A percentile compares a stretch with the other conserved stretches of the same genome.
These are phyloP conservation scores for Puccinia novopanici DNA, from an alignment of 1,284 basidiomycete species.

Conservation along the genomic window DNA sequence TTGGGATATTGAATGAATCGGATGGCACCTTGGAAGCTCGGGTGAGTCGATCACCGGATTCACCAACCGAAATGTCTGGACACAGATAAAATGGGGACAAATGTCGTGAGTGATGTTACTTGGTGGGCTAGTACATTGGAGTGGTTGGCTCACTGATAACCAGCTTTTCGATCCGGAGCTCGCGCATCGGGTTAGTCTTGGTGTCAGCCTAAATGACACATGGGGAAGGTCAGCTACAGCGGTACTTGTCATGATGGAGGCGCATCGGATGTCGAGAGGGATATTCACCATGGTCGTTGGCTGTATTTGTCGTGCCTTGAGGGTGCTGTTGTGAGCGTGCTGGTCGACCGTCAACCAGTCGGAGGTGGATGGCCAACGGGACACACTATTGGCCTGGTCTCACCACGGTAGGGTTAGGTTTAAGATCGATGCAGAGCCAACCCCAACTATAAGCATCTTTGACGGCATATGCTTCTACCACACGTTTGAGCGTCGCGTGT, in stretches of 20 bases:
- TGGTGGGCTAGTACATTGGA: not conserved
- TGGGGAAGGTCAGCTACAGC: not conserved
- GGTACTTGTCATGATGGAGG: not conserved
- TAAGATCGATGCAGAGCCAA: not conserved
- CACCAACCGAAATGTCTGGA: slow-evolving; percentile 97
- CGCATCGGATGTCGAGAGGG: not conserved
- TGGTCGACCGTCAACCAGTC: not conserved
- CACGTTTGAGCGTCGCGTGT: too few relatives aligned
- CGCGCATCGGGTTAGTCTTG: slow-evolving; percentile 50
- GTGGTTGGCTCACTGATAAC: slow-evolving; percentile 45
- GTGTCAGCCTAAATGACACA: slow-evolving; percentile 34
- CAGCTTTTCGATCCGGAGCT: slow-evolving; percentile 49
- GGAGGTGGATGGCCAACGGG: not conserved
- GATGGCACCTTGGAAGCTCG: slow-evolving; percentile 89
- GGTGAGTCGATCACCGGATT: slow-evolving; percentile 98
- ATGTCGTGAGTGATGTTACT: not conserved
- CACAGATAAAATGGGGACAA: slow-evolving; percentile 8
- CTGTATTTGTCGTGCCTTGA: slow-evolving; percentile 21
- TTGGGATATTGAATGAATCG: not conserved
- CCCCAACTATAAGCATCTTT: not conserved
- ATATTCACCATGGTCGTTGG: slow-evolving; percentile 27
- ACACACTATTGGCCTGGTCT: not conserved
- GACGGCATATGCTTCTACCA: not conserved
- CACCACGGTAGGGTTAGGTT: slow-evolving; percentile 41
- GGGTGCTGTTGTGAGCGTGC: not conserved